Evolutionary conservation across 345 rosid species (phyloP).

Genomic region (Heritiera littoralis): DNA sequence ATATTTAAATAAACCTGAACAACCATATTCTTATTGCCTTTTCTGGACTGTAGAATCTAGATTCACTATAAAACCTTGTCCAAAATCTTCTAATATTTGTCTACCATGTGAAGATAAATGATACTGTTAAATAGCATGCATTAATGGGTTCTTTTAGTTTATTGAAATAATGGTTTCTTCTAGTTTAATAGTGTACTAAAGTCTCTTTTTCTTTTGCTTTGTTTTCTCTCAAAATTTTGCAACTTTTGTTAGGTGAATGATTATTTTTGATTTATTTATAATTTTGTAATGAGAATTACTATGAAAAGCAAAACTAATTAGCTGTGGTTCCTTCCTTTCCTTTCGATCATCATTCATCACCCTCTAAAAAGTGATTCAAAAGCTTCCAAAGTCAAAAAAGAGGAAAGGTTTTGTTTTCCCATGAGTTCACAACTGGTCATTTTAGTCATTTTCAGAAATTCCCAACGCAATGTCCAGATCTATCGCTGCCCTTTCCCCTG

Average conservation of each 20-base stretch:
- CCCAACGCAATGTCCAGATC: slow-evolving; percentile 12
- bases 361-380: neutral
- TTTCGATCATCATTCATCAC: neutral
- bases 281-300: neutral
- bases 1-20: too few species aligned
- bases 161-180: neutral
- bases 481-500: neutral
- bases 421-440: slow-evolving; percentile 22
- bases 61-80: neutral
- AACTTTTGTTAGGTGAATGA: slow-evolving; percentile 16
- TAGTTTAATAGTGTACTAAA: neutral
- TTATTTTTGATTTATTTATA: neutral
- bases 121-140: too few species aligned
- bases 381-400: neutral
- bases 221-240: slow-evolving; percentile 1
- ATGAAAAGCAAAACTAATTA: neutral
- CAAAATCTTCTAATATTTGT: neutral
- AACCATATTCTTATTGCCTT: neutral
- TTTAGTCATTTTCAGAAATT: slow-evolving; percentile 35
- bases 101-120: neutral
- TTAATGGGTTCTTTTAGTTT: too few species aligned
- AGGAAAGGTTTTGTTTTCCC: neutral
- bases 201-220: neutral
- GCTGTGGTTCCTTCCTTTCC: neutral
- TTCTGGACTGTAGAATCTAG: neutral